Conservation (phyloP, 75 land plant genomes). For the Sequoia sempervirens region DNA sequence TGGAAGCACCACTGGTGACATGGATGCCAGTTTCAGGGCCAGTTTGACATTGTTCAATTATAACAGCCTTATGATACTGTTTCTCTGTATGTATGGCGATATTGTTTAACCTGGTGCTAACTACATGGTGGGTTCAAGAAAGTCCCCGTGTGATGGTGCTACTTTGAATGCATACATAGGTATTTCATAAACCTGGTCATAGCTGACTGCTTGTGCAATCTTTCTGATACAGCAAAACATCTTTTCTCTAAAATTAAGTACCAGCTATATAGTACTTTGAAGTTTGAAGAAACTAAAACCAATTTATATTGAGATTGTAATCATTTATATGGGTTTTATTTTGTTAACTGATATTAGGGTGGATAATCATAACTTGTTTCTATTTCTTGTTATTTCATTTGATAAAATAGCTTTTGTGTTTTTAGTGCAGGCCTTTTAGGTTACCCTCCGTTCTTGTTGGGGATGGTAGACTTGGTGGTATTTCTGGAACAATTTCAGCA, state of each 20-base stretch:
- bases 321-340: not conserved
- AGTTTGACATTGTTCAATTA: not conserved
- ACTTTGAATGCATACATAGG: not conserved
- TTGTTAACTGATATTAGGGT: not conserved
- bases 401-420: constrained; percentile 4
- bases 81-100: not conserved
- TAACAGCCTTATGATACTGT: not conserved
- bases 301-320: not conserved
- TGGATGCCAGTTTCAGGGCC: not conserved
- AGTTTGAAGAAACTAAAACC: not conserved
- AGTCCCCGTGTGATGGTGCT: not conserved
- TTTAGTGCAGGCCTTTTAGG: constrained; percentile 69
- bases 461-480: constrained; percentile 92
- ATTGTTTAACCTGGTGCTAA: not conserved
- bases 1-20: no score
- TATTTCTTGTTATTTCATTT: not conserved
- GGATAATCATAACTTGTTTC: not conserved
- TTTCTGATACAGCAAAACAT: not conserved
- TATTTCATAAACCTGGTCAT: not conserved
- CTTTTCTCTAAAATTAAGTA: not conserved
- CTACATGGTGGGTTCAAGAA: not conserved
- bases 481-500: constrained; percentile 85
- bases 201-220: not conserved
- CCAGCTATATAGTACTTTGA: not conserved
- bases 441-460: constrained; percentile 86